Evolutionary conservation across 306 rosid species (phyloP).

Genomic region (Castanea crenata): DNA sequence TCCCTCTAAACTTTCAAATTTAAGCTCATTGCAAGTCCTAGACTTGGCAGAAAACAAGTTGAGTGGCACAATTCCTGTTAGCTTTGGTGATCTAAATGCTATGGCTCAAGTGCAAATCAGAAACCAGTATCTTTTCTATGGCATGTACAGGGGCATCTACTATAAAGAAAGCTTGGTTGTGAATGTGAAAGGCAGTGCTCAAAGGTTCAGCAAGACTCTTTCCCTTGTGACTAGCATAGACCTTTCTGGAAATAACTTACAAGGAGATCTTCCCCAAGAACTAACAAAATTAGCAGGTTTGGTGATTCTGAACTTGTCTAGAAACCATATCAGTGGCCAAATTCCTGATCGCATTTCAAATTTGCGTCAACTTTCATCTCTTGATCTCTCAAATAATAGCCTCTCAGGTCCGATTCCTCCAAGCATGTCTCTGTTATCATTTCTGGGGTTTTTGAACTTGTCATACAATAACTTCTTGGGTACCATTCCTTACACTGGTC

Average conservation of each 20-base stretch:
- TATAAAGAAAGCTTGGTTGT: constrained; percentile 32
- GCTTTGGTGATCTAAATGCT: constrained; percentile 32
- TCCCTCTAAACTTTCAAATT: constrained; percentile 23
- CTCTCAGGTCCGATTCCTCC: constrained; percentile 38
- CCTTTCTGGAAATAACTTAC: constrained; percentile 44
- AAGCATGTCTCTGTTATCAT: constrained; percentile 33
- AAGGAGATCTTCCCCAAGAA: constrained; percentile 36
- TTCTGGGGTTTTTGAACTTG: constrained; percentile 37
- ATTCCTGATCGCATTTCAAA: constrained; percentile 37
- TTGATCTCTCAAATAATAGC: constrained; percentile 45
- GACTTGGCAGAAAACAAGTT: constrained; percentile 43
- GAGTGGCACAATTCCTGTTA: constrained; percentile 35
- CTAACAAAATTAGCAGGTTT: constrained; percentile 40
- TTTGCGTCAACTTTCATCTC: constrained; percentile 30
- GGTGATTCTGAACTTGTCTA: constrained; percentile 35
- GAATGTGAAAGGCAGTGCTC: constrained; percentile 3
- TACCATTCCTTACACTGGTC: constrained; percentile 34
- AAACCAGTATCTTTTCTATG: not conserved
- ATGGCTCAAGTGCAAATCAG: constrained; percentile 6
- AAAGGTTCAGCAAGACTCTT: constrained; percentile 27
- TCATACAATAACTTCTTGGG: constrained; percentile 39
- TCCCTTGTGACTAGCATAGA: constrained; percentile 42
- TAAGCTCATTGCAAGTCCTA: constrained; percentile 42
- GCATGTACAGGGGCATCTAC: not conserved
- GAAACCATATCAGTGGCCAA: constrained; percentile 38